phyloP scores from a whole-genome alignment of 2,329 filamentous ascomycete genomes.

The Ophiognomonia clavigignenti-juglandacearum region DNA sequence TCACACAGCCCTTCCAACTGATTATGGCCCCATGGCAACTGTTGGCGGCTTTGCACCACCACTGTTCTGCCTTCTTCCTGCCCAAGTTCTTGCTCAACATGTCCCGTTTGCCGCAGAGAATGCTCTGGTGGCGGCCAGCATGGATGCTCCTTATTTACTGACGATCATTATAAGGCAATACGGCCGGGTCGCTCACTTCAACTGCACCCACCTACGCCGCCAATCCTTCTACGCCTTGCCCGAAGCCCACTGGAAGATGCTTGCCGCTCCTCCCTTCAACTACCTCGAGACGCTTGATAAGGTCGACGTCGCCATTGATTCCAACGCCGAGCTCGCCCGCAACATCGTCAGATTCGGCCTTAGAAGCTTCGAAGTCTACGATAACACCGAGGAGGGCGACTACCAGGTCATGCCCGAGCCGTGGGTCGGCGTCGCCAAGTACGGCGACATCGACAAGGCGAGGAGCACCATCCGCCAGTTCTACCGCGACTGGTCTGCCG shows the following conservation, averaged over 20 bases:
- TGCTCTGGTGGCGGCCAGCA: background rate
- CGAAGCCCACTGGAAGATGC: conserved; percentile 74
- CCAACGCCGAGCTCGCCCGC: conserved; percentile 78
- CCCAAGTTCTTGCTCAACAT: too few species aligned
- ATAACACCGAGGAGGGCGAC: conserved; percentile 29
- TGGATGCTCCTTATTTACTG: conserved; percentile 1
- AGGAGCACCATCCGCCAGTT: conserved; percentile 89
- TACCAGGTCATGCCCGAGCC: conserved; percentile 48
- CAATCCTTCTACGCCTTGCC: conserved; percentile 92
- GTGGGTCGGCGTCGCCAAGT: conserved; percentile 68
- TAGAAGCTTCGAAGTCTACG: conserved; percentile 54
- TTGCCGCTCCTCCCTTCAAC: conserved; percentile 77
- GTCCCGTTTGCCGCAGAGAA: background rate
- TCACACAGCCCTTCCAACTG: too few species aligned
- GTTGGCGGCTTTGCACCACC: too few species aligned
- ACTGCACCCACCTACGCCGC: conserved; percentile 83
- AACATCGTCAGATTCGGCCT: conserved; percentile 69
- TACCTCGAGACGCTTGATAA: conserved; percentile 72
- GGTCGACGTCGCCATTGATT: conserved; percentile 83
- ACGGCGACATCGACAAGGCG: conserved; percentile 81
- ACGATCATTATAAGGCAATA: conserved; percentile 60
- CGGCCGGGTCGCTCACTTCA: conserved; percentile 77
- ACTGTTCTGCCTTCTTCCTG: too few species aligned
- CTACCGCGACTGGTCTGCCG: conserved; percentile 88
- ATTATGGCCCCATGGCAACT: too few species aligned